Conservation (phyloP, 2,329 filamentous ascomycete genomes). For the Daldinia sp. region DNA sequence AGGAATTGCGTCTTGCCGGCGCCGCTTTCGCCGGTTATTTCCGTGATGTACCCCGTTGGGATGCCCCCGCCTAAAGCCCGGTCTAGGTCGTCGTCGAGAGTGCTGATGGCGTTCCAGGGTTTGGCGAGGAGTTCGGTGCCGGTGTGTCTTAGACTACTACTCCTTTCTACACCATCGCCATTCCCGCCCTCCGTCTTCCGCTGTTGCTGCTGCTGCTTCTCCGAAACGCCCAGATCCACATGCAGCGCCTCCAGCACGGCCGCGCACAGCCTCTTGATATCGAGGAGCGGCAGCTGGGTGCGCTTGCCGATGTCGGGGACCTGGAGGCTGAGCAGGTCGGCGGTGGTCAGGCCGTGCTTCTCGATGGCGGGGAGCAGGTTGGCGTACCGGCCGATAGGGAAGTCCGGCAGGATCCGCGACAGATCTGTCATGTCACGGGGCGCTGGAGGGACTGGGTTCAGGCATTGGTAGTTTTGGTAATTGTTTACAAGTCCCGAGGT, state of each 20-base stretch:
- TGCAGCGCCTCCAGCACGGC: constrained; percentile 74
- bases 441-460: constrained; percentile 44
- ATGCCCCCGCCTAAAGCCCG: constrained; percentile 77
- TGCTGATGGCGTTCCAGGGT: constrained; percentile 73
- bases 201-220: constrained; percentile 15
- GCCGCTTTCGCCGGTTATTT: constrained; percentile 92
- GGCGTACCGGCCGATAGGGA: constrained; percentile 74
- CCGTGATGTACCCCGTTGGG: constrained; percentile 81
- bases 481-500: no score
- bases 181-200: neutral
- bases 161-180: neutral
- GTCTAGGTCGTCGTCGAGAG: constrained; percentile 79
- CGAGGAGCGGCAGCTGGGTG: constrained; percentile 80
- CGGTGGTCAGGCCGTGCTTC: constrained; percentile 76
- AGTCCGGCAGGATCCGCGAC: constrained; percentile 80
- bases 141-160: constrained; percentile 40
- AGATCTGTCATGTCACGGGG: constrained; percentile 97
- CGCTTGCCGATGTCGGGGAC: constrained; percentile 84
- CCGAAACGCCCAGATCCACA: constrained; percentile 59
- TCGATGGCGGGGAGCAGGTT: constrained; percentile 84
- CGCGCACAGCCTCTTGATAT: constrained; percentile 77
- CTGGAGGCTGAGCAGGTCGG: constrained; percentile 87
- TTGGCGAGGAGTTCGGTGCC: constrained; percentile 50
- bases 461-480: constrained; percentile 36
- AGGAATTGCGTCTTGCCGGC: constrained; percentile 96